phyloP scores from a whole-genome alignment of 306 rosid genomes.

The Trifolium subterraneum region DNA sequence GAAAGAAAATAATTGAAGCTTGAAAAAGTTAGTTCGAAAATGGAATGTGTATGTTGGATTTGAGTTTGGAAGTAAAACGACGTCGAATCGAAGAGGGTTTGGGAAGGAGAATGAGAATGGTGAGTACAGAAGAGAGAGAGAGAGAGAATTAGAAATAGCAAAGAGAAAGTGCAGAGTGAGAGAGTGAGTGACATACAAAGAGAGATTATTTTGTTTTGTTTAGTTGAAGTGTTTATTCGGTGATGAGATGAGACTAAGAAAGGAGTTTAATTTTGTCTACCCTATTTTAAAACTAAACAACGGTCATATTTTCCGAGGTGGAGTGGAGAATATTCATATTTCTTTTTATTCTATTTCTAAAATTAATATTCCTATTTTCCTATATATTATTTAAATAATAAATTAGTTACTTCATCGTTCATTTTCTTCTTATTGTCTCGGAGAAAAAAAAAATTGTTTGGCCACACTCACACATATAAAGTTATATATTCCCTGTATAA shows the following conservation, averaged over 20 bases:
- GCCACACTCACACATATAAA: no score
- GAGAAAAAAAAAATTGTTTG: no score
- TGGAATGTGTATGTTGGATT: background rate
- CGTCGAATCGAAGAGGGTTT: slow-evolving; percentile 14
- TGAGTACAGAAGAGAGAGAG: slow-evolving; percentile 20
- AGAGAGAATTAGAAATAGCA: no score
- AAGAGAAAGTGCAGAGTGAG: slow-evolving; percentile 18
- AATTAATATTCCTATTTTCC: no score
- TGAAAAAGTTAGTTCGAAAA: background rate
- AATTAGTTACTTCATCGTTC: no score
- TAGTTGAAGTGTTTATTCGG: background rate
- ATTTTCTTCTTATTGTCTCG: no score
- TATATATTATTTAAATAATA: no score
- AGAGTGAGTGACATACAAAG: background rate
- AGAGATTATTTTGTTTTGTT: background rate
- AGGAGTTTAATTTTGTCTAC: background rate
- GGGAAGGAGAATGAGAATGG: background rate
- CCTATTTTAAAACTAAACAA: background rate
- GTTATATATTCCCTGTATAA: no score
- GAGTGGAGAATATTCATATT: background rate
- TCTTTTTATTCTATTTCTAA: background rate
- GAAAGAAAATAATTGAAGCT: background rate
- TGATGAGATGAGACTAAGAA: background rate
- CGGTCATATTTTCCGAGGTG: background rate
- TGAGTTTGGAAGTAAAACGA: slow-evolving; percentile 31